Evolutionary conservation across 768 basidiomycete genomes (phyloP).

Genomic region (Dacryopinax primogenitus): DNA sequence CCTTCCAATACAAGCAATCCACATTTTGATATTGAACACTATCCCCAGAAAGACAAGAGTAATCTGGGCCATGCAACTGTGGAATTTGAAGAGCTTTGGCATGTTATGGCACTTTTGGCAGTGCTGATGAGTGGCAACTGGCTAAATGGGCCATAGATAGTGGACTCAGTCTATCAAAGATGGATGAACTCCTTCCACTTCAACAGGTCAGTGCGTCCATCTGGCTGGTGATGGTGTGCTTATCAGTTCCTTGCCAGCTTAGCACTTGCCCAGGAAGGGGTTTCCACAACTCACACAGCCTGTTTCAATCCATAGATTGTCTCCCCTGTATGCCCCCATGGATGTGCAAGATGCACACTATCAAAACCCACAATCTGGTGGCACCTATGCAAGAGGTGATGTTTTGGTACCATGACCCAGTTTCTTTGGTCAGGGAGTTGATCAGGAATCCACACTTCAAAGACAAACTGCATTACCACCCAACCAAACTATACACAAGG

Average conservation of each 20-base stretch:
- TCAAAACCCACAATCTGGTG: not conserved
- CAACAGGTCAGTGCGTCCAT: too few relatives aligned
- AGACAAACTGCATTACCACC: conserved; percentile 24
- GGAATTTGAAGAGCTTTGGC: too few relatives aligned
- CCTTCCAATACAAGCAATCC: too few relatives aligned
- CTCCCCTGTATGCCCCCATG: conserved; percentile 5
- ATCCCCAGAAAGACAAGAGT: too few relatives aligned
- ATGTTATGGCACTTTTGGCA: conserved; percentile 6
- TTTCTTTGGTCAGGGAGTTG: conserved; percentile 23
- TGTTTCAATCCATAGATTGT: conserved; percentile 9
- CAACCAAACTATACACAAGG: conserved; percentile 22
- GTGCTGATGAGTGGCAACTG: conserved; percentile 11
- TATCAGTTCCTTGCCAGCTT: too few relatives aligned
- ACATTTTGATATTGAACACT: too few relatives aligned
- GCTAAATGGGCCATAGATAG: conserved; percentile 10
- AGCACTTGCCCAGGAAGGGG: not conserved
- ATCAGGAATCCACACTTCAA: conserved; percentile 24
- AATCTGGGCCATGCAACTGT: too few relatives aligned
- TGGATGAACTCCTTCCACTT: conserved; percentile 8
- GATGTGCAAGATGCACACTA: not conserved
- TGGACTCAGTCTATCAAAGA: not conserved
- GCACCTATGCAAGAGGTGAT: conserved; percentile 13
- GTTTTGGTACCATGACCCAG: conserved; percentile 21
- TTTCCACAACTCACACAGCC: not conserved
- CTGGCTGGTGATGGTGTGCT: too few relatives aligned